A percentile compares a stretch with the other conserved stretches of the same genome.
phyloP scores from a whole-genome alignment of 805 yeast genomes.

The Yarrowia sp. region DNA sequence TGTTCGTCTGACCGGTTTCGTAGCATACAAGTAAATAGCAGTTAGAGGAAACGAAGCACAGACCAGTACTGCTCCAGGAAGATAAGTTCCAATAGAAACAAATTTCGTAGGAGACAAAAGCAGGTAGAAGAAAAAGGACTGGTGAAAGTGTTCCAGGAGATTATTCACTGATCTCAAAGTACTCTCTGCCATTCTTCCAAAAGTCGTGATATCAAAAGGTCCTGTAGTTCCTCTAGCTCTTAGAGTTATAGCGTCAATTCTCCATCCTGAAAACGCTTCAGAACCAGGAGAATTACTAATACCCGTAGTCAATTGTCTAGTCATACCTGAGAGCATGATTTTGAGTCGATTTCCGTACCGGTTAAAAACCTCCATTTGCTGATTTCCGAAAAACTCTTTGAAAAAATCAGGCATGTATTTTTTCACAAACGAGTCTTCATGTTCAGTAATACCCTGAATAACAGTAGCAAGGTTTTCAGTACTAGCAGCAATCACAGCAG shows the following conservation, averaged over 20 bases:
- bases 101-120: constrained; percentile 73
- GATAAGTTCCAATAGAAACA: constrained; percentile 89
- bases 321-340: constrained; percentile 63
- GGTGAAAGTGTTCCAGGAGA: constrained; percentile 92
- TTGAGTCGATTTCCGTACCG: constrained; percentile 49
- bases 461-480: constrained; percentile 74
- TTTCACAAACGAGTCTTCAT: constrained; percentile 17
- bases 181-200: constrained; percentile 88
- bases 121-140: constrained; percentile 90
- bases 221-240: constrained; percentile 63
- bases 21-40: constrained; percentile 47
- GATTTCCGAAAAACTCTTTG: not conserved
- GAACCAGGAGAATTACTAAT: constrained; percentile 62
- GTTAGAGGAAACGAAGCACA: constrained; percentile 69
- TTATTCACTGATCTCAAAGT: constrained; percentile 86
- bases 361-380: constrained; percentile 23
- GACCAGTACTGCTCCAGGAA: constrained; percentile 77
- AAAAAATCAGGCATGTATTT: not conserved
- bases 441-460: constrained; percentile 50
- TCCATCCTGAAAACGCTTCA: constrained; percentile 95
- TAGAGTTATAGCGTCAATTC: constrained; percentile 84
- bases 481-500: constrained; percentile 68
- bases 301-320: constrained; percentile 69
- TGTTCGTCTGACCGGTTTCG: not conserved
- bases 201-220: constrained; percentile 76